Evolutionary conservation across 2,329 filamentous ascomycete species (phyloP).

Genomic region (Aureobasidium sp.): DNA sequence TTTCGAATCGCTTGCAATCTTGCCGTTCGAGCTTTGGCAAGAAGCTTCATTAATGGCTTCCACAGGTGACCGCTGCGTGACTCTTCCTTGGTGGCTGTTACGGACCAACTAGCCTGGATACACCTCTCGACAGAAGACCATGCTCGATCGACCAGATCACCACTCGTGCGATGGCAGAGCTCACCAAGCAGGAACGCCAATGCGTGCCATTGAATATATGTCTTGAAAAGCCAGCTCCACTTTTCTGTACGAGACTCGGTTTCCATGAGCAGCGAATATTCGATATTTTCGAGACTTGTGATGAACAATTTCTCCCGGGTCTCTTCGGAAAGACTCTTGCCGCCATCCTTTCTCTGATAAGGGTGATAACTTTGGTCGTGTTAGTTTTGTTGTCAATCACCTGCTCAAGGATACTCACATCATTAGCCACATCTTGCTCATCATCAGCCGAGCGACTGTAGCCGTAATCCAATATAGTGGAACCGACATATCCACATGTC

Average conservation of each 20-base stretch:
- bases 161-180: constrained; percentile 48
- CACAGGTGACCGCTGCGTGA: constrained; percentile 48
- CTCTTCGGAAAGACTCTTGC: constrained; percentile 50
- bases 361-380: constrained; percentile 51
- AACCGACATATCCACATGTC: constrained; percentile 45
- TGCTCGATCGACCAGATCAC: constrained; percentile 50
- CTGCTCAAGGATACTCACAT: constrained; percentile 28
- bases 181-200: constrained; percentile 54
- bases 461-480: constrained; percentile 61
- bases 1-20: constrained; percentile 42
- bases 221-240: constrained; percentile 58
- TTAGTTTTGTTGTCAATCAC: background rate
- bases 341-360: constrained; percentile 52
- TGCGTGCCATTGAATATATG: constrained; percentile 58
- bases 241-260: constrained; percentile 52
- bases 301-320: constrained; percentile 61
- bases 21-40: constrained; percentile 49
- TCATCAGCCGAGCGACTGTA: constrained; percentile 60
- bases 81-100: constrained; percentile 19
- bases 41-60: constrained; percentile 53
- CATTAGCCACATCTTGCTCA: constrained; percentile 71
- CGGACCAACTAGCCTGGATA: constrained; percentile 33
- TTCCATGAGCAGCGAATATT: constrained; percentile 59
- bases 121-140: constrained; percentile 49
- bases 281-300: constrained; percentile 65